Base-by-base conservation (phyloP, 1,139 yeast genomes). In the Candida neerlandica region DNA sequence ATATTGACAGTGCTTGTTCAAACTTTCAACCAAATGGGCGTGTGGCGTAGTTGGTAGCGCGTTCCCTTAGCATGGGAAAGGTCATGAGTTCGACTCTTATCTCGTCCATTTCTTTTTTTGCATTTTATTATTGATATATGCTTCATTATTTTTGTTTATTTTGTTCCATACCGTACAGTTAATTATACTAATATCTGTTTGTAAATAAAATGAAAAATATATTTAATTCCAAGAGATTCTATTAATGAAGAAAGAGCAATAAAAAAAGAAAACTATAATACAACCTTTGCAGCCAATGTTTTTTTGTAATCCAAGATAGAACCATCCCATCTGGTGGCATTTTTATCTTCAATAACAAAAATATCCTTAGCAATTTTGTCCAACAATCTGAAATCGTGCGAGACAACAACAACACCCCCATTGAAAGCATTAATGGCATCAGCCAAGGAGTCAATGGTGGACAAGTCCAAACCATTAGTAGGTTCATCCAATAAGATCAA, bases 351-450 rank as follows among this genome's bases (percentile, higher is more conserved):
- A 67, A 95, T 96, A 57, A 94, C 99, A 64, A 80, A 92, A 70
- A 94, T 94, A 65, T 94, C 98, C 78, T 94, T 89, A 53, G 99
- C 99, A 67, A 95, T 90, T 78, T 91, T 92, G 72, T 94, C 97
- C 71, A 94, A 82, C 66, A 94, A 82, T 78, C 99, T 87, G 94
- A 95, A 94, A 80, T 94, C 99, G 83, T 94, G 99, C 55, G 98
- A 91, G 58, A 94, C 99, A 55, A 94, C 96, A 58, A 91, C 96
- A 51, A 94, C 97, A 80, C 99, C 99, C 75, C 99, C 99, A 65
- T 86, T 89, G 80, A 89, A 95, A 39, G 84, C 87, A 60, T 90
- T 85, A 67, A 95, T 92, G 55, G 99, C 99, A 52, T 88, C 96
- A 51, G 98, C 99, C 65, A 94, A 81, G 41, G 99, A 94, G 75